Percentiles rank a stretch among this genome's conserved stretches.
Evolutionary conservation across 2,329 filamentous ascomycete genomes (phyloP).

Genomic region (Myriosclerotinia scirpicola): DNA sequence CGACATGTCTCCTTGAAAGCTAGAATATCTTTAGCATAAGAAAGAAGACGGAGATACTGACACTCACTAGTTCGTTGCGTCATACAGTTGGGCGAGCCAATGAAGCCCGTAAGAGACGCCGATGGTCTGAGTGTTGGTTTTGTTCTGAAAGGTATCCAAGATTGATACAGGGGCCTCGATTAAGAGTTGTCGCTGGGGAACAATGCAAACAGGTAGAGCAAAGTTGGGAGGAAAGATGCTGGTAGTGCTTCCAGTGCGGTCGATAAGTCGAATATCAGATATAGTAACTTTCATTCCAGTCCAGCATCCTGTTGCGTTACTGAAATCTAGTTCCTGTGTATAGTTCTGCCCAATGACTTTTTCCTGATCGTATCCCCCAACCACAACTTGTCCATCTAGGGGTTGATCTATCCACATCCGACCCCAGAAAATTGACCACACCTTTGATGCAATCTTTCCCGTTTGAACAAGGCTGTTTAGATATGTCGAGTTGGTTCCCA

Average conservation of each 20-base stretch:
- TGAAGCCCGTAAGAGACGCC: slow-evolving; percentile 11
- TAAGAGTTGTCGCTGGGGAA: slow-evolving; percentile 11
- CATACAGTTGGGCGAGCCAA: slow-evolving; percentile 9
- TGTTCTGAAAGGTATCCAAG: background rate
- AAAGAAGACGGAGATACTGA: background rate
- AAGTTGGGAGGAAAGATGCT: slow-evolving; percentile 9
- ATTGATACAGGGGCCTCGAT: slow-evolving; percentile 7
- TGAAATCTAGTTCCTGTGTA: slow-evolving; percentile 6
- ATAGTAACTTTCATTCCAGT: slow-evolving; percentile 17
- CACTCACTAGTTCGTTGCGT: slow-evolving; percentile 2
- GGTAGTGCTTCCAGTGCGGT: slow-evolving; percentile 2
- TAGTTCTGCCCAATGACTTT: slow-evolving; percentile 15
- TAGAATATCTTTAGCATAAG: background rate
- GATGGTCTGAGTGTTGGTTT: slow-evolving; percentile 2
- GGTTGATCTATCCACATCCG: slow-evolving; percentile 15
- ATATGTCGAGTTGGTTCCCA: slow-evolving; percentile 12
- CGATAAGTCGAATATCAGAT: slow-evolving; percentile 12
- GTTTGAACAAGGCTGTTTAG: background rate
- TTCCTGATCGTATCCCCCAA: slow-evolving; percentile 13
- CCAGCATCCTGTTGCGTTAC: slow-evolving; percentile 12
- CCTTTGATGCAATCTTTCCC: background rate
- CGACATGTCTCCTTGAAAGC: slow-evolving; percentile 13
- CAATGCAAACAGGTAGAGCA: slow-evolving; percentile 14
- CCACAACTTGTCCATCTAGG: background rate
- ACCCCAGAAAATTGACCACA: slow-evolving; percentile 19